phyloP scores from a whole-genome alignment of 129 eudicot genomes.

The Calendula officinalis region DNA sequence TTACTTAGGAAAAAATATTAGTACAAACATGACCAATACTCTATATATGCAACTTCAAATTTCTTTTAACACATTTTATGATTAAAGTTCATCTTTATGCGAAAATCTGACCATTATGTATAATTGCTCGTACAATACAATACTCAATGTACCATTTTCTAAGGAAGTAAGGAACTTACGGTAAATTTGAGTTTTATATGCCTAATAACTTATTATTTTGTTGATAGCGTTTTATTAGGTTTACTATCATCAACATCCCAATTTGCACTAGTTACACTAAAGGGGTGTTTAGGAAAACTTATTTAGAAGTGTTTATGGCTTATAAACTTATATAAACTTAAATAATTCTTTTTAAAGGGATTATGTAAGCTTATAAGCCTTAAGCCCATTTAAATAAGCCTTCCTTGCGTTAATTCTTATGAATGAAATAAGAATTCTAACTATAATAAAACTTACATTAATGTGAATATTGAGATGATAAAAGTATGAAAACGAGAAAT shows the following conservation, averaged over 20 bases:
- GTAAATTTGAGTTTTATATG: too few relatives aligned
- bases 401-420: neutral
- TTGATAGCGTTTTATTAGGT: too few relatives aligned
- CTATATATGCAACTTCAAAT: neutral
- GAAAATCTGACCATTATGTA: neutral
- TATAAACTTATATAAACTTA: neutral
- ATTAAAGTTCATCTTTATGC: neutral
- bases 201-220: too few relatives aligned
- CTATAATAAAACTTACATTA: neutral
- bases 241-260: neutral
- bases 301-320: too few relatives aligned
- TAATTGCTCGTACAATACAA: neutral
- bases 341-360: too few relatives aligned
- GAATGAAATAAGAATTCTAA: neutral
- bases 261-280: neutral
- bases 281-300: too few relatives aligned
- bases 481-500: slow-evolving; percentile 13
- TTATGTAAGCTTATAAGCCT: too few relatives aligned
- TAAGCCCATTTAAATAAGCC: neutral
- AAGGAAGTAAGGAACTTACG: too few relatives aligned
- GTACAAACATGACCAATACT: neutral
- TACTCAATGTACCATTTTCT: neutral
- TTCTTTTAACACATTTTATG: neutral
- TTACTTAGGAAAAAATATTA: slow-evolving; percentile 5
- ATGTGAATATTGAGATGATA: slow-evolving; percentile 13